Evolutionary conservation across 345 rosid genomes (phyloP).

Genomic region (Ailanthus altissimus): DNA sequence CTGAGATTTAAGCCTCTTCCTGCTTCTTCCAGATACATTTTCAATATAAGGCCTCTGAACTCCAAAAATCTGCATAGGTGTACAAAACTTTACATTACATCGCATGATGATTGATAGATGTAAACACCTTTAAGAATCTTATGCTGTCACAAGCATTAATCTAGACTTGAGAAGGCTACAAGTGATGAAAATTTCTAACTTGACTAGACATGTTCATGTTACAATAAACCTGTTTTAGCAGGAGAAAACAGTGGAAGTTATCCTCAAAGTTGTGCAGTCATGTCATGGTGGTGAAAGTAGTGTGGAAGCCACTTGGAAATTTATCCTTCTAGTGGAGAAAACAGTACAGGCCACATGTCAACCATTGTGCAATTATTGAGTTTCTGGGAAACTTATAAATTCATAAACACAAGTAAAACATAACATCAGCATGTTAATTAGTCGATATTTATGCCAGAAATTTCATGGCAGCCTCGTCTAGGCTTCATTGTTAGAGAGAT

Average conservation of each 20-base stretch:
- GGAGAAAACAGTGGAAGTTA: background rate
- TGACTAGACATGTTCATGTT: background rate
- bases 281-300: conserved; percentile 2
- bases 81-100: background rate
- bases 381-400: background rate
- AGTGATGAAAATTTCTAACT: background rate
- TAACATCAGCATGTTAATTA: background rate
- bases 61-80: background rate
- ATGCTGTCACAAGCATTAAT: background rate
- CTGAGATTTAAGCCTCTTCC: background rate
- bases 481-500: background rate
- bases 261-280: conserved; percentile 6
- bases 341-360: conserved; percentile 14
- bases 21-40: background rate
- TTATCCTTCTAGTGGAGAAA: conserved; percentile 7
- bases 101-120: background rate
- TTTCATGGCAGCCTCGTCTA: background rate
- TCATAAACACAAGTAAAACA: background rate
- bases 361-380: conserved; percentile 2
- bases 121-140: background rate
- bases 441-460: background rate
- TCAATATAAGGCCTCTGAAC: background rate
- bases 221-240: background rate
- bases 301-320: conserved; percentile 21
- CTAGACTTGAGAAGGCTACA: background rate